These are phyloP conservation scores for Nicotiana benthamiana DNA, from an alignment of 257 asterid genomes.

Conservation along the genomic window DNA sequence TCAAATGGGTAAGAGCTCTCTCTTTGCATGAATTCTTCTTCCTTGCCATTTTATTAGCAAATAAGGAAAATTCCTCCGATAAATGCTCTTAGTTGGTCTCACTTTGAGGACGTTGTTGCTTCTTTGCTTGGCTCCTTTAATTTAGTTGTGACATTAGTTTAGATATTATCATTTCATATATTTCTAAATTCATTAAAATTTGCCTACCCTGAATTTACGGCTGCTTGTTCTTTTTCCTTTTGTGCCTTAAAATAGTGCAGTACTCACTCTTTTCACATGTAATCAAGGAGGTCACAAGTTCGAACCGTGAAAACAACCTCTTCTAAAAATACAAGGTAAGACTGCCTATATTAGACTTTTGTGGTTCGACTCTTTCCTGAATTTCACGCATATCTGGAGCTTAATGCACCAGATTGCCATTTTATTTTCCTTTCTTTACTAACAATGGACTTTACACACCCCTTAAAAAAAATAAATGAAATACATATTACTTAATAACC, in stretches of 20 bases:
- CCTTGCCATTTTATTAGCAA: neutral
- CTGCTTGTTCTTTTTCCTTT: neutral
- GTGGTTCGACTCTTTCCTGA: no score
- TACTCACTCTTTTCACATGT: no score
- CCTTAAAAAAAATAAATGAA: no score
- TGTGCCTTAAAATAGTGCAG: neutral
- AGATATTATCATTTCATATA: neutral
- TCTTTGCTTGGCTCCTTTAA: neutral
- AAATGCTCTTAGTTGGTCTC: neutral
- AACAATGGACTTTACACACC: no score
- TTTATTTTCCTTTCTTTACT: no score
- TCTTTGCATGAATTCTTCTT: constrained; percentile 4
- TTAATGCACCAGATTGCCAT: no score
- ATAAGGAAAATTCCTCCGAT: neutral
- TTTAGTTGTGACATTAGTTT: neutral
- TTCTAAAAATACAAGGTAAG: no score
- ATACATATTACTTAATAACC: no score
- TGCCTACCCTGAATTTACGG: neutral
- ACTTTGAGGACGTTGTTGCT: neutral
- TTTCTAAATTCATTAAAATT: neutral
- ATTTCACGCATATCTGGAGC: no score
- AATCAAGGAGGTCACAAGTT: no score
- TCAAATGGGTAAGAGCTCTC: constrained; percentile 34
- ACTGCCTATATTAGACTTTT: no score
- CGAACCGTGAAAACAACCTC: no score